A percentile compares a stretch with the other conserved stretches of the same genome.
These are phyloP conservation scores for Metschnikowia arizonensis DNA, from an alignment of 805 yeast genomes.

Conservation along the genomic window DNA sequence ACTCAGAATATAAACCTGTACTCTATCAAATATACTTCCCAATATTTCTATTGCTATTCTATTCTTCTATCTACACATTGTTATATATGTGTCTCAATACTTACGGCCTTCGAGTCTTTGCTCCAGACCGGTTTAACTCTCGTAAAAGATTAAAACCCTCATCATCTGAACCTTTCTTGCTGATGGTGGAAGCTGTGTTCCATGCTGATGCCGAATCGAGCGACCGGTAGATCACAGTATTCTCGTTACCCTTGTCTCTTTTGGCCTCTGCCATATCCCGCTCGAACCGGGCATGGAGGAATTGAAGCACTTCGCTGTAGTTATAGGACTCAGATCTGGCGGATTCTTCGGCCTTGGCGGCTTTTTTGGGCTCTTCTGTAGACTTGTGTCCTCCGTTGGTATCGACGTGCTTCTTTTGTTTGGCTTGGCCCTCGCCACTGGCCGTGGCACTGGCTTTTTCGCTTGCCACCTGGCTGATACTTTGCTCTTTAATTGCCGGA, in stretches of 20 bases:
- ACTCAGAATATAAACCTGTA: too few species aligned
- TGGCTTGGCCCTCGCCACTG: background rate
- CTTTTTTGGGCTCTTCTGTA: background rate
- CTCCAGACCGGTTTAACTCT: slow-evolving; percentile 13
- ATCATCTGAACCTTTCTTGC: slow-evolving; percentile 9
- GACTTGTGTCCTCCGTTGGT: background rate
- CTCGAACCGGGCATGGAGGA: slow-evolving; percentile 17
- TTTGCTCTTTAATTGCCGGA: background rate
- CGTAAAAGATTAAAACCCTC: slow-evolving; percentile 11
- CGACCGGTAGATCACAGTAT: slow-evolving; percentile 20
- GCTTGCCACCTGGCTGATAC: background rate
- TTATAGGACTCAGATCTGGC: slow-evolving; percentile 12
- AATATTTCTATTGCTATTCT: background rate
- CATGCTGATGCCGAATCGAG: slow-evolving; percentile 23
- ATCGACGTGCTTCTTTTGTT: background rate
- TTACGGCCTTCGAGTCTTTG: slow-evolving; percentile 1
- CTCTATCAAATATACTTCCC: too few species aligned
- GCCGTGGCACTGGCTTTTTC: background rate
- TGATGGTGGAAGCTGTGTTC: slow-evolving; percentile 11
- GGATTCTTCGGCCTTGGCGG: background rate
- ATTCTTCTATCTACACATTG: background rate
- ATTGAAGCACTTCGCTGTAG: slow-evolving; percentile 19
- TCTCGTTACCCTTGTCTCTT: slow-evolving; percentile 20
- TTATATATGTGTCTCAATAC: background rate
- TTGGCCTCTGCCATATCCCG: slow-evolving; percentile 20